These are phyloP conservation scores for Gypsophila paniculata DNA, from an alignment of 179 eudicot species.

Conservation along the genomic window DNA sequence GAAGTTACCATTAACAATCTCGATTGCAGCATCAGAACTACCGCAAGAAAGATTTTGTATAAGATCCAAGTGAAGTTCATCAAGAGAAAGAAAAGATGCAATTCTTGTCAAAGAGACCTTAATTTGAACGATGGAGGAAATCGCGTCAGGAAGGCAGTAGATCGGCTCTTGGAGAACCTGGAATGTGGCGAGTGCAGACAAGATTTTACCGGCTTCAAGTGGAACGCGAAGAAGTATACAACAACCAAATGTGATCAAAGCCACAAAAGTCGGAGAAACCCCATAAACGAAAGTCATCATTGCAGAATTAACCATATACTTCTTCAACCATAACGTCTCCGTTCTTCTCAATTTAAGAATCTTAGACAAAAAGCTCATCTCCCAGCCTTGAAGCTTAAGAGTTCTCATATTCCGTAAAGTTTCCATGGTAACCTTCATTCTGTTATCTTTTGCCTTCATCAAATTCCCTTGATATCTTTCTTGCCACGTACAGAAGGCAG, in stretches of 20 bases:
- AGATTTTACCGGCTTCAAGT: slow-evolving; percentile 67
- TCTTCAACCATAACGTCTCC: slow-evolving; percentile 64
- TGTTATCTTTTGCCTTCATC: slow-evolving; percentile 58
- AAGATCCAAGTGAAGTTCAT: slow-evolving; percentile 36
- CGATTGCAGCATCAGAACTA: slow-evolving; percentile 10
- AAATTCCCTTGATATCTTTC: slow-evolving; percentile 44
- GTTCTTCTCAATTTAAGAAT: slow-evolving; percentile 40
- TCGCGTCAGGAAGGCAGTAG: slow-evolving; percentile 54
- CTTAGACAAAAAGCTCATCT: slow-evolving; percentile 63
- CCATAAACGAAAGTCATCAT: slow-evolving; percentile 37
- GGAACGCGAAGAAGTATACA: slow-evolving; percentile 27
- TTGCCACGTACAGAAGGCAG: slow-evolving; percentile 32
- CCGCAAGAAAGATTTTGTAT: slow-evolving; percentile 15
- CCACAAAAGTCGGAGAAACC: slow-evolving; percentile 53
- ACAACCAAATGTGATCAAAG: slow-evolving; percentile 26
- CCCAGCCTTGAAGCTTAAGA: slow-evolving; percentile 81
- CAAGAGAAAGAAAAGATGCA: slow-evolving; percentile 52
- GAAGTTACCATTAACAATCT: slow-evolving; percentile 23
- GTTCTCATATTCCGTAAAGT: slow-evolving; percentile 60
- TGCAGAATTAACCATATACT: slow-evolving; percentile 29
- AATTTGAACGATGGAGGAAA: slow-evolving; percentile 53
- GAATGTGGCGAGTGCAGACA: slow-evolving; percentile 74
- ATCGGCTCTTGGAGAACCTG: slow-evolving; percentile 62
- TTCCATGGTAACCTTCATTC: slow-evolving; percentile 71
- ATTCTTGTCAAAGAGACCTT: slow-evolving; percentile 70